Evolutionary conservation across 106 monocot genomes (phyloP).

Genomic region (Dactylorhiza incarnata): DNA sequence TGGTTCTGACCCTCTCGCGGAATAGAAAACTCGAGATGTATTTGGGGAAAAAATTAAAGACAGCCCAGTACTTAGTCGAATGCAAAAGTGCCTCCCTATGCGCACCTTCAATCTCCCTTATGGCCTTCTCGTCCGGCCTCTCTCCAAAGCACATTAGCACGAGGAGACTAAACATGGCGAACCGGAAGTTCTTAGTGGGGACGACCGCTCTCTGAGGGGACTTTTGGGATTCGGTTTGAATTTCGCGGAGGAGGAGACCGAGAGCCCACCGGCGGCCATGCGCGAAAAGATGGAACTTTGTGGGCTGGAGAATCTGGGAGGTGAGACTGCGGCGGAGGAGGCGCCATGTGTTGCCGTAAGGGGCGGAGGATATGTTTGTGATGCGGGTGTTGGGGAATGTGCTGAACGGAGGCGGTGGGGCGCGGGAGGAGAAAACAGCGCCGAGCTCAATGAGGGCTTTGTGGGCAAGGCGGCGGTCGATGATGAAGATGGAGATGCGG

Average conservation of each 20-base stretch:
- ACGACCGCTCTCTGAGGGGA: background rate
- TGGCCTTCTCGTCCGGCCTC: slow-evolving; percentile 10
- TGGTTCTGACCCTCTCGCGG: background rate
- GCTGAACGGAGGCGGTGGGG: background rate
- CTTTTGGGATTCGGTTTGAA: background rate
- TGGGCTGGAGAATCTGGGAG: background rate
- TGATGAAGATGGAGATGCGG: slow-evolving; percentile 4
- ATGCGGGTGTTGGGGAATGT: background rate
- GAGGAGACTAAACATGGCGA: slow-evolving; percentile 9
- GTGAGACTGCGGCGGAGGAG: slow-evolving; percentile 11
- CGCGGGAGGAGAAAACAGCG: background rate
- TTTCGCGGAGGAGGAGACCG: background rate
- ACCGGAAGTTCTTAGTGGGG: slow-evolving; percentile 2
- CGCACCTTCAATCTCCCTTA: background rate
- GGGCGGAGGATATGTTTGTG: slow-evolving; percentile 2
- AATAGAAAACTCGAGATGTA: background rate
- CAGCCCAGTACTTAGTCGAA: background rate
- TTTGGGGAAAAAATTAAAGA: slow-evolving; percentile 1
- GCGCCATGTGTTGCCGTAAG: slow-evolving; percentile 8
- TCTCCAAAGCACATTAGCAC: slow-evolving; percentile 16
- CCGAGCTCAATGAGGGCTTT: slow-evolving; percentile 12
- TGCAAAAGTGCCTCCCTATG: background rate
- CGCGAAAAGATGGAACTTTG: background rate
- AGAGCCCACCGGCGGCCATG: slow-evolving; percentile 7
- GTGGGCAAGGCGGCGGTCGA: background rate